Evolutionary conservation across 345 rosid species (phyloP).

Genomic region (Psidium guajava): DNA sequence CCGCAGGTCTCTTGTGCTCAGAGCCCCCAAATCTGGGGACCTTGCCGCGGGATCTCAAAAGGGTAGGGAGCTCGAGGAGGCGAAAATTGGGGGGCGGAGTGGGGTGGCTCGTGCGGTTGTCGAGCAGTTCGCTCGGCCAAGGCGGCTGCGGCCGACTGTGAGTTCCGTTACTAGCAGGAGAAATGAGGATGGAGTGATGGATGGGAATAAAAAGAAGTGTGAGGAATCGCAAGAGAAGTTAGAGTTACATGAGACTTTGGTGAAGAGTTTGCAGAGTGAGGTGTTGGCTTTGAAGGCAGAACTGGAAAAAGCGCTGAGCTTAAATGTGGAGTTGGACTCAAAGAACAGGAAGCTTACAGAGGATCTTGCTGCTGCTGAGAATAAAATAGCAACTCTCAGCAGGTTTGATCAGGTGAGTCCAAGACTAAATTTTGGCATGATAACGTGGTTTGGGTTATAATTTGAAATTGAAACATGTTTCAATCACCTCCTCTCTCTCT

Average conservation of each 20-base stretch:
- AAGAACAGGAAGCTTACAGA: conserved; percentile 47
- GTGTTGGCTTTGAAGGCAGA: conserved; percentile 42
- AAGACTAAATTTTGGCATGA: not conserved
- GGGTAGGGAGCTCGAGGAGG: conserved; percentile 11
- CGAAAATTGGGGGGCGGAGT: conserved; percentile 7
- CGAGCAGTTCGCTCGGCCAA: conserved; percentile 48
- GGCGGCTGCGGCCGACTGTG: conserved; percentile 16
- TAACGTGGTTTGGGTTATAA: not conserved
- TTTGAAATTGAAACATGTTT: not conserved
- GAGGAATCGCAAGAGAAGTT: conserved; percentile 48
- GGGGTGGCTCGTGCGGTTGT: conserved; percentile 22
- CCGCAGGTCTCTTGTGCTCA: conserved; percentile 26
- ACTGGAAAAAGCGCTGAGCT: conserved; percentile 38
- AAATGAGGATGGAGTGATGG: not conserved
- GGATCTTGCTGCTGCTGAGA: conserved; percentile 56
- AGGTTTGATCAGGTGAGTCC: conserved; percentile 23
- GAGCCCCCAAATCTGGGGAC: conserved; percentile 38
- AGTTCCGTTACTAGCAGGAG: not conserved
- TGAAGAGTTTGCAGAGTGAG: conserved; percentile 51
- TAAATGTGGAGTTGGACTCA: conserved; percentile 38
- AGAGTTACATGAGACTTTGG: conserved; percentile 29
- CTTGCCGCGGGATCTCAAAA: conserved; percentile 21
- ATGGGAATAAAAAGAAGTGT: conserved; percentile 12
- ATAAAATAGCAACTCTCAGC: conserved; percentile 40
- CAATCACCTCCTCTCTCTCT: not conserved